Conservation (phyloP, 2,329 filamentous ascomycete genomes). For the Alternaria tenuissima region DNA sequence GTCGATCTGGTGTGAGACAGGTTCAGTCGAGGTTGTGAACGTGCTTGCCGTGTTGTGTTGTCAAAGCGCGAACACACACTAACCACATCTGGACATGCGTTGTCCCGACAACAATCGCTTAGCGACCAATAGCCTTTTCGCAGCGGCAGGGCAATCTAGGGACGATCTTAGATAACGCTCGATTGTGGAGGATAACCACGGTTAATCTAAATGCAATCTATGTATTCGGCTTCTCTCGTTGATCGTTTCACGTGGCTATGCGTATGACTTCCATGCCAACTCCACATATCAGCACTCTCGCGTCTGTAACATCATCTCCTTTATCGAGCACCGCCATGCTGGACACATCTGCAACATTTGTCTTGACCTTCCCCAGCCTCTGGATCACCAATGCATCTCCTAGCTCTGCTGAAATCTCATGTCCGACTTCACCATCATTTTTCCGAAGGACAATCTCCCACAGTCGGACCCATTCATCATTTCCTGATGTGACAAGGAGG, state of each 20-base stretch:
- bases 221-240: background rate
- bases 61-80: slow-evolving; percentile 28
- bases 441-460: slow-evolving; percentile 50
- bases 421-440: background rate
- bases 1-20: slow-evolving; percentile 18
- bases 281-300: slow-evolving; percentile 42
- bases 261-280: slow-evolving; percentile 48
- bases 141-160: background rate
- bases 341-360: slow-evolving; percentile 65
- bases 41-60: slow-evolving; percentile 34
- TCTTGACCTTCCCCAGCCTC: slow-evolving; percentile 48
- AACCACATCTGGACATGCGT: slow-evolving; percentile 19
- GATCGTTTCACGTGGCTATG: slow-evolving; percentile 14
- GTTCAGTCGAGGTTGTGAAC: slow-evolving; percentile 20
- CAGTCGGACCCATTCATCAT: slow-evolving; percentile 59
- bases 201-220: background rate
- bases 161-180: background rate
- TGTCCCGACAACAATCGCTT: slow-evolving; percentile 24
- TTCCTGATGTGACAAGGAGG: slow-evolving; percentile 50
- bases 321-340: slow-evolving; percentile 56
- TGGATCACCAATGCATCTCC: slow-evolving; percentile 40
- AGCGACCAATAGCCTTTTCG: background rate
- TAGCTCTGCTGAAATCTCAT: background rate
- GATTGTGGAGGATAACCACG: background rate
- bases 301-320: background rate